These are phyloP conservation scores for Pinus taeda DNA, from an alignment of 75 land plant species.

Conservation along the genomic window DNA sequence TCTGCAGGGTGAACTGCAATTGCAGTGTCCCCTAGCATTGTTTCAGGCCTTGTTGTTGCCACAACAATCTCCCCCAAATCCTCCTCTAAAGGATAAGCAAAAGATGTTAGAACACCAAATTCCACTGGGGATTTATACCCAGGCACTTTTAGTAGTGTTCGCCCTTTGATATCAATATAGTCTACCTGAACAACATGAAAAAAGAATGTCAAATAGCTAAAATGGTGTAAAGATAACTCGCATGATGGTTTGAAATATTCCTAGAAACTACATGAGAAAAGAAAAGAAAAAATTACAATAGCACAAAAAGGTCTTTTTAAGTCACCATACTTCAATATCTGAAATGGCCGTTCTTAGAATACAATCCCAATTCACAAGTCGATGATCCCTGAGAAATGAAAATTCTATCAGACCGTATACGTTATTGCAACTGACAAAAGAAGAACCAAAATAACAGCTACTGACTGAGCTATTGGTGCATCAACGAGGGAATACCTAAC, in stretches of 20 bases:
- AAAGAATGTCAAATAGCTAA: background rate
- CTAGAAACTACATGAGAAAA: background rate
- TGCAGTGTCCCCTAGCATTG: conserved; percentile 98
- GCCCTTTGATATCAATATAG: conserved; percentile 68
- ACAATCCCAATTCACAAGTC: conserved; percentile 97
- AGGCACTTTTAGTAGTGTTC: conserved; percentile 72
- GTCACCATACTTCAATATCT: conserved; percentile 80
- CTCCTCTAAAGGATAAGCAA: conserved; percentile 91
- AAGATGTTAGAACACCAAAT: conserved; percentile 92
- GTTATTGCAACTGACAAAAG: background rate
- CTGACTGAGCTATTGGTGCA: background rate
- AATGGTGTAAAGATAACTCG: background rate
- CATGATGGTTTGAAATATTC: background rate
- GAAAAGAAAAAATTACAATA: background rate
- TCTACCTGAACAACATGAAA: conserved; percentile 63
- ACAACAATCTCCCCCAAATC: conserved; percentile 85
- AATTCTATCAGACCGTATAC: background rate
- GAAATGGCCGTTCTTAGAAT: conserved; percentile 89
- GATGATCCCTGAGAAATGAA: conserved; percentile 60
- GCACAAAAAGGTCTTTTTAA: background rate
- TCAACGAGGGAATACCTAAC: background rate
- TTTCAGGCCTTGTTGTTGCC: conserved; percentile 95
- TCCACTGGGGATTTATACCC: conserved; percentile 84
- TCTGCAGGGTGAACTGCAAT: conserved; percentile 94
- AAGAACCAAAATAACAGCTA: background rate